phyloP scores from a whole-genome alignment of 345 rosid genomes.

The Euphorbia lathyris region DNA sequence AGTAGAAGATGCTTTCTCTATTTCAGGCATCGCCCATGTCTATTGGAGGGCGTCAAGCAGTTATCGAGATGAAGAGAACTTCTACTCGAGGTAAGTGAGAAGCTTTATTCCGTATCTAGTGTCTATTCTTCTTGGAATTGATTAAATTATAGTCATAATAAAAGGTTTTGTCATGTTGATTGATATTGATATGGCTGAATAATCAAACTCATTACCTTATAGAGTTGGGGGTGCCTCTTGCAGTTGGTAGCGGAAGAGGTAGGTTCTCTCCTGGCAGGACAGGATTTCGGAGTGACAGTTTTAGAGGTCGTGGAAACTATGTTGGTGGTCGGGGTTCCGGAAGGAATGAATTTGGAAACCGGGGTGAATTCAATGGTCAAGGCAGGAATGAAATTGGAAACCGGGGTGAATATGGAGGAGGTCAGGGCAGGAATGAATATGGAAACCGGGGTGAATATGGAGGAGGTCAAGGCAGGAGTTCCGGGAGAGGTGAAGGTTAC shows the following conservation, averaged over 20 bases:
- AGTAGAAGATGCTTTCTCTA: not conserved
- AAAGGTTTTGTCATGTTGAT: not conserved
- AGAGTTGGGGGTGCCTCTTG: not conserved
- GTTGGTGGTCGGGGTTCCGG: slow-evolving; percentile 17
- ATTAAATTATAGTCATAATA: not conserved
- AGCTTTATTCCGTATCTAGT: not conserved
- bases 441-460: slow-evolving; percentile 17
- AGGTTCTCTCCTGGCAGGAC: slow-evolving; percentile 23
- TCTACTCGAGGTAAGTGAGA: slow-evolving; percentile 17
- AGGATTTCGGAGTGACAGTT: slow-evolving; percentile 20
- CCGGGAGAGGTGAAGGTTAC: slow-evolving; percentile 24
- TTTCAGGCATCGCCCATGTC: slow-evolving; percentile 28
- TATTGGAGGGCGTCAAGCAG: slow-evolving; percentile 15
- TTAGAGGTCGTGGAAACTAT: slow-evolving; percentile 22
- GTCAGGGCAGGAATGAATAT: slow-evolving; percentile 18
- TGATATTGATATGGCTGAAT: not conserved
- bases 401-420: slow-evolving; percentile 13
- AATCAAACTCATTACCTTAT: not conserved
- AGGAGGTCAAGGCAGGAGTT: slow-evolving; percentile 20
- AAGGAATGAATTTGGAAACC: slow-evolving; percentile 19
- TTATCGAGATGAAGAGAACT: slow-evolving; percentile 23
- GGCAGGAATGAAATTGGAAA: slow-evolving; percentile 12
- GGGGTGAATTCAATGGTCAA: slow-evolving; percentile 22
- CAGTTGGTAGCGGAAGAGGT: slow-evolving; percentile 28
- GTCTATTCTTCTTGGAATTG: not conserved